phyloP scores from a whole-genome alignment of 257 asterid genomes.

The Solanum ossicruentum region DNA sequence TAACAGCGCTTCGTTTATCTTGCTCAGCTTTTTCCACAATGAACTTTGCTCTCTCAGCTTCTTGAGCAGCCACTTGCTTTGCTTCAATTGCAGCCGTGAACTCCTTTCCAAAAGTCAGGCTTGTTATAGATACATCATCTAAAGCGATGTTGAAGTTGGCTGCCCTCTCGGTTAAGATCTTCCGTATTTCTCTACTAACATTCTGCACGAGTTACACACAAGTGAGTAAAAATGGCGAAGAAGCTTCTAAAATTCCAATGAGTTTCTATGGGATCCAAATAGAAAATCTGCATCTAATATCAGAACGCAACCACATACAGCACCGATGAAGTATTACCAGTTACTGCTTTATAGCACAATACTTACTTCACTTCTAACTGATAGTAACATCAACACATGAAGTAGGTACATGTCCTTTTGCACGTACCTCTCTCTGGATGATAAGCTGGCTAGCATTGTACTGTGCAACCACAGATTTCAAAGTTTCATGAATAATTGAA shows the following conservation, averaged over 20 bases:
- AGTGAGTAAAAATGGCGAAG: not conserved
- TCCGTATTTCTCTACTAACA: slow-evolving; percentile 81
- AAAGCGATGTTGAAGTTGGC: slow-evolving; percentile 73
- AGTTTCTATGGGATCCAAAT: not conserved
- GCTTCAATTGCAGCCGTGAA: slow-evolving; percentile 98
- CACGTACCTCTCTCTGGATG: slow-evolving; percentile 83
- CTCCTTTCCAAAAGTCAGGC: slow-evolving; percentile 75
- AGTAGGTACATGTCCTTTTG: not conserved
- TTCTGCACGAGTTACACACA: slow-evolving; percentile 21
- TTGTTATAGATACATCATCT: slow-evolving; percentile 87
- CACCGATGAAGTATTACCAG: not conserved
- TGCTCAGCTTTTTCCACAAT: slow-evolving; percentile 94
- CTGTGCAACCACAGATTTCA: slow-evolving; percentile 88
- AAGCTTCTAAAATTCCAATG: not conserved
- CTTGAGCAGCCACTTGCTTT: slow-evolving; percentile 92
- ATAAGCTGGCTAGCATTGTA: slow-evolving; percentile 91
- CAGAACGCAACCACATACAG: not conserved
- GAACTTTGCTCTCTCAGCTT: slow-evolving; percentile 92
- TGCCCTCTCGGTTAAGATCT: slow-evolving; percentile 71
- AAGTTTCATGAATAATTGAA: slow-evolving; percentile 79
- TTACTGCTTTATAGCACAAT: not conserved
- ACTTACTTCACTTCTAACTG: not conserved
- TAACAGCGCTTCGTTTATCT: slow-evolving; percentile 74
- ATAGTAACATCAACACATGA: not conserved
- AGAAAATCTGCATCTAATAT: not conserved